These are phyloP conservation scores for Scheffersomyces parashehatae DNA, from an alignment of 1,139 yeast species.

Conservation along the genomic window DNA sequence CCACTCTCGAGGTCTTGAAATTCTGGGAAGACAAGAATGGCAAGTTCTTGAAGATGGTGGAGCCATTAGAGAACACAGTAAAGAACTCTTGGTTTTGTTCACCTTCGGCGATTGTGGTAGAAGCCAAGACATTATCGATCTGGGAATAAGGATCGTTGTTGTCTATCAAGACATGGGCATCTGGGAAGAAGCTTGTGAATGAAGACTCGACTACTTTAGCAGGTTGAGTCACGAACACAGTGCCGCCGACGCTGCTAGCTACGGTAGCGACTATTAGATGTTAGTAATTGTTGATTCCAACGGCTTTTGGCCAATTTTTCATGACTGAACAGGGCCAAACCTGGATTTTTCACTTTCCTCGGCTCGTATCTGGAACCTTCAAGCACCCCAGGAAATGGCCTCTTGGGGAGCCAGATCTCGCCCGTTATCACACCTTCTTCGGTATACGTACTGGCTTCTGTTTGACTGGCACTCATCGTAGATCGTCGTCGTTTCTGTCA, in stretches of 20 bases:
- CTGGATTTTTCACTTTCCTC: neutral
- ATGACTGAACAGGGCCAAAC: neutral
- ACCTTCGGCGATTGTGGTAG: slow-evolving; percentile 8
- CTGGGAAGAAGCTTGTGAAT: slow-evolving; percentile 23
- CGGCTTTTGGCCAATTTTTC: no score
- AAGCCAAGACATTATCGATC: slow-evolving; percentile 33
- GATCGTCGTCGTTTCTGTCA: neutral
- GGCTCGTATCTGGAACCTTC: neutral
- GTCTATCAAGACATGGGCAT: slow-evolving; percentile 38
- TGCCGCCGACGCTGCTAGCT: slow-evolving; percentile 24
- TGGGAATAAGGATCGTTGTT: slow-evolving; percentile 56
- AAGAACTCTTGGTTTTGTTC: slow-evolving; percentile 25
- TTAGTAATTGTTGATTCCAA: slow-evolving; percentile 5
- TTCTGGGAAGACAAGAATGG: slow-evolving; percentile 53
- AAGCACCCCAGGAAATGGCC: no score
- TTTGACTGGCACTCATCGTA: slow-evolving; percentile 14
- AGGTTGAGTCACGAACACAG: slow-evolving; percentile 46
- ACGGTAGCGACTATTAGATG: slow-evolving; percentile 12
- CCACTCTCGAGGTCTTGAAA: slow-evolving; percentile 47
- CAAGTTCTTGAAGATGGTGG: slow-evolving; percentile 49
- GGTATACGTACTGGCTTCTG: slow-evolving; percentile 13
- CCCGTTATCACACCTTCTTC: no score
- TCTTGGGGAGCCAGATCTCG: no score
- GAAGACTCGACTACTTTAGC: slow-evolving; percentile 45
- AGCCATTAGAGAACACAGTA: slow-evolving; percentile 54